These are phyloP conservation scores for Ceratobasidium sp. DNA, from an alignment of 1,284 basidiomycete species.

Conservation along the genomic window DNA sequence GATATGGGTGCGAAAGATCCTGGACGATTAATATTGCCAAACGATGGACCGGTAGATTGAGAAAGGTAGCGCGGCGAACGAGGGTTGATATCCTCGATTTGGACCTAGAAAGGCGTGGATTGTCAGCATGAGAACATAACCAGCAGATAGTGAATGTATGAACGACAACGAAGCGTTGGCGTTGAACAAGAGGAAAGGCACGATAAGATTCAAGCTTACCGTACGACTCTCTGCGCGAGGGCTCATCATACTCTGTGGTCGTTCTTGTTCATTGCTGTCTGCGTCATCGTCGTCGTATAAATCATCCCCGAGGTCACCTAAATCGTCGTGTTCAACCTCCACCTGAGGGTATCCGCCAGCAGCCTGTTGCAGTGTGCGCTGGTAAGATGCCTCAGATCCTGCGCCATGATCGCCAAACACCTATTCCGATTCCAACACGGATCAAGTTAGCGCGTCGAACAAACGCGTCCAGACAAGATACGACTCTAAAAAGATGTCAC, in stretches of 20 bases:
- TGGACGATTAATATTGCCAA: slow-evolving; percentile 37
- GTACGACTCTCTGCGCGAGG: slow-evolving; percentile 20
- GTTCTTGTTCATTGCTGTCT: slow-evolving; percentile 43
- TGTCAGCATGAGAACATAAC: slow-evolving; percentile 8
- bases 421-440: background rate
- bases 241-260: slow-evolving; percentile 39
- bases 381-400: slow-evolving; percentile 38
- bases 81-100: slow-evolving; percentile 27
- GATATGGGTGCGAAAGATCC: slow-evolving; percentile 35
- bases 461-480: background rate
- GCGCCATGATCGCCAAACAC: slow-evolving; percentile 38
- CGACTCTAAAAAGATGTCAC: background rate
- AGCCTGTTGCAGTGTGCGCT: slow-evolving; percentile 36
- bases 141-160: background rate
- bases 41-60: slow-evolving; percentile 37
- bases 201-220: slow-evolving; percentile 2
- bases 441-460: slow-evolving; percentile 12
- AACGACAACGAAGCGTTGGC: background rate
- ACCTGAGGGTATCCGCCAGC: slow-evolving; percentile 31
- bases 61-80: slow-evolving; percentile 37
- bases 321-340: slow-evolving; percentile 4
- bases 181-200: background rate
- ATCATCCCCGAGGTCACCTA: slow-evolving; percentile 12
- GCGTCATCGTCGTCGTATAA: slow-evolving; percentile 33
- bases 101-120: slow-evolving; percentile 7